A percentile compares a stretch with the other conserved stretches of the same genome.
phyloP scores from a whole-genome alignment of 345 rosid genomes.

The Hirschfeldia incana region DNA sequence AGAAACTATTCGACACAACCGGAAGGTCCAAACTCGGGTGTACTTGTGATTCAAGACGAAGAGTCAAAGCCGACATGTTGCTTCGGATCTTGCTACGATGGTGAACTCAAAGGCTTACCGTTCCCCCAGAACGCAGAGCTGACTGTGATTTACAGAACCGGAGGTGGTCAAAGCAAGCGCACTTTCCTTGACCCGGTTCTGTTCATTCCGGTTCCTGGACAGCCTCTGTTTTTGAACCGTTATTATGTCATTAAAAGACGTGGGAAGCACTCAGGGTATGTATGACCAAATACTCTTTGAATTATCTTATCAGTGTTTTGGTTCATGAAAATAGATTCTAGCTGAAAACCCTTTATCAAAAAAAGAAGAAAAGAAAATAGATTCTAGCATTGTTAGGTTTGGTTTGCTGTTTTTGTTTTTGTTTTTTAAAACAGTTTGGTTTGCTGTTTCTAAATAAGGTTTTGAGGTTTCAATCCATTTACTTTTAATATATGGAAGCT shows the following conservation, averaged over 20 bases:
- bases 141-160: conserved; percentile 6
- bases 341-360: no score
- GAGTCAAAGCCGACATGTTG: conserved; percentile 51
- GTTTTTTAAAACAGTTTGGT: neutral
- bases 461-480: no score
- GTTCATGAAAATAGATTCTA: neutral
- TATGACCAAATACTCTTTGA: neutral
- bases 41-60: conserved; percentile 55
- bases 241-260: conserved; percentile 24
- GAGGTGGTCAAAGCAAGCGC: neutral
- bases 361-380: no score
- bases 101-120: conserved; percentile 24
- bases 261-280: conserved; percentile 22
- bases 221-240: conserved; percentile 49
- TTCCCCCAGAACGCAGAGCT: conserved; percentile 27
- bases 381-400: neutral
- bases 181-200: conserved; percentile 16
- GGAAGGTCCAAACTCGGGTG: conserved; percentile 54
- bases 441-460: neutral
- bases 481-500: neutral
- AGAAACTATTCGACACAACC: conserved; percentile 33
- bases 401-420: neutral
- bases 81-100: conserved; percentile 42
- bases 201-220: conserved; percentile 53
- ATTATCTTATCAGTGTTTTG: neutral